Conservation (phyloP, 2,329 filamentous ascomycete species). For the Onygena corvina region DNA sequence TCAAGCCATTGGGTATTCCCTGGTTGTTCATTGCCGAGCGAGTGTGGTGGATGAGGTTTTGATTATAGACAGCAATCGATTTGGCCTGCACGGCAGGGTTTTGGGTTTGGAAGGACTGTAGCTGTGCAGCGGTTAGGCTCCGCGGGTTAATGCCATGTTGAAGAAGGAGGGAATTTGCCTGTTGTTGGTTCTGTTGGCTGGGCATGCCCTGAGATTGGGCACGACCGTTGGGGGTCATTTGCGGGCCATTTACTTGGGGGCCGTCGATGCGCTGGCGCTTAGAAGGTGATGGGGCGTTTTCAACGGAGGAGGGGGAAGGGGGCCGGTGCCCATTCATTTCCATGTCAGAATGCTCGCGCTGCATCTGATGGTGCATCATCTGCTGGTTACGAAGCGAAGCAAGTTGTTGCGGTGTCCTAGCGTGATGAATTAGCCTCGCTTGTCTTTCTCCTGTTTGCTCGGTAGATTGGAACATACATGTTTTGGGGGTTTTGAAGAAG, state of each 20-base stretch:
- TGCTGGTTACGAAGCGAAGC: conserved; percentile 52
- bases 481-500: conserved; percentile 54
- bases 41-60: conserved; percentile 66
- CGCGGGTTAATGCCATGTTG: conserved; percentile 62
- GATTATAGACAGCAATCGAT: conserved; percentile 75
- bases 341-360: conserved; percentile 75
- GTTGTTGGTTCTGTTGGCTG: conserved; percentile 49
- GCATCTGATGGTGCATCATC: conserved; percentile 69
- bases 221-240: conserved; percentile 64
- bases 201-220: conserved; percentile 59
- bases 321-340: conserved; percentile 71
- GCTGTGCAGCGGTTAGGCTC: conserved; percentile 62
- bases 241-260: conserved; percentile 59
- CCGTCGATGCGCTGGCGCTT: conserved; percentile 78
- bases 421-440: conserved; percentile 2
- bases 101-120: conserved; percentile 50
- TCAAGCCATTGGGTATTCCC: conserved; percentile 62
- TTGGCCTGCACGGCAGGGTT: conserved; percentile 58
- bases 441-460: neutral
- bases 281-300: conserved; percentile 83
- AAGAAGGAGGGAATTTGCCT: conserved; percentile 31
- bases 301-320: conserved; percentile 67
- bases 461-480: conserved; percentile 26
- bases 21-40: conserved; percentile 69
- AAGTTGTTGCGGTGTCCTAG: conserved; percentile 53